A percentile compares a stretch with the other conserved stretches of the same genome.
phyloP scores from a whole-genome alignment of 495 filamentous ascomycete species.

The Geoglossum glabrum region DNA sequence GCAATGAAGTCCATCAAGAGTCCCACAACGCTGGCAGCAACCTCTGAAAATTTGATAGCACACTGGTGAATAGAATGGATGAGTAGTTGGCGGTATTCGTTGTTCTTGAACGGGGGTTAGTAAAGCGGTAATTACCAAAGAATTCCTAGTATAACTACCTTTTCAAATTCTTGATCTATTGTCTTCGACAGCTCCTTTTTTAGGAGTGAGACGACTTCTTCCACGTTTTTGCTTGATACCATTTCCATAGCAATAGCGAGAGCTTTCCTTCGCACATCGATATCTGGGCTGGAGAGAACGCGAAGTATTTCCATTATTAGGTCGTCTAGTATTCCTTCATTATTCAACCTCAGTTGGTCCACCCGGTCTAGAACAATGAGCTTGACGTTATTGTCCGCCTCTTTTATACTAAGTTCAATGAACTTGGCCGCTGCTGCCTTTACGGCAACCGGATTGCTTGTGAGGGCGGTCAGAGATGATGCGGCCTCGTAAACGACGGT shows the following conservation, averaged over 20 bases:
- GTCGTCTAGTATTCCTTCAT: slow-evolving; percentile 85
- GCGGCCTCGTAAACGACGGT: slow-evolving; percentile 97
- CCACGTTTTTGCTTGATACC: slow-evolving; percentile 97
- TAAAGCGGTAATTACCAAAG: neutral
- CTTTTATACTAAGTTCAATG: slow-evolving; percentile 89
- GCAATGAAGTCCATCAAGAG: slow-evolving; percentile 99
- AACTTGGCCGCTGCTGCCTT: slow-evolving; percentile 93
- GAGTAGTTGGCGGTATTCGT: slow-evolving; percentile 84
- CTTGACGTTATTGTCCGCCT: slow-evolving; percentile 98
- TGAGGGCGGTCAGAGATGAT: slow-evolving; percentile 86
- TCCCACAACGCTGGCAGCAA: slow-evolving; percentile 89
- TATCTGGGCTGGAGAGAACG: slow-evolving; percentile 87
- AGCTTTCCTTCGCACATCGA: slow-evolving; percentile 88
- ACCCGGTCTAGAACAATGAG: slow-evolving; percentile 93
- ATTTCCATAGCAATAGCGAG: slow-evolving; percentile 85
- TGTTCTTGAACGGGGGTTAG: slow-evolving; percentile 34
- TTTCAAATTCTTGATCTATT: slow-evolving; percentile 96
- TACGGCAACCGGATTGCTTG: slow-evolving; percentile 90
- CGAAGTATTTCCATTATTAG: slow-evolving; percentile 95
- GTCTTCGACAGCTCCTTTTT: slow-evolving; percentile 98
- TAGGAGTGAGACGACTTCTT: slow-evolving; percentile 85
- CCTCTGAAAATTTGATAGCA: slow-evolving; percentile 96
- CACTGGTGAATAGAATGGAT: slow-evolving; percentile 97
- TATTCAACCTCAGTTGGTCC: slow-evolving; percentile 73
- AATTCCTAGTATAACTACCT: slow-evolving; percentile 23